phyloP scores from a whole-genome alignment of 257 asterid species.

The Fraxinus cuspidata region DNA sequence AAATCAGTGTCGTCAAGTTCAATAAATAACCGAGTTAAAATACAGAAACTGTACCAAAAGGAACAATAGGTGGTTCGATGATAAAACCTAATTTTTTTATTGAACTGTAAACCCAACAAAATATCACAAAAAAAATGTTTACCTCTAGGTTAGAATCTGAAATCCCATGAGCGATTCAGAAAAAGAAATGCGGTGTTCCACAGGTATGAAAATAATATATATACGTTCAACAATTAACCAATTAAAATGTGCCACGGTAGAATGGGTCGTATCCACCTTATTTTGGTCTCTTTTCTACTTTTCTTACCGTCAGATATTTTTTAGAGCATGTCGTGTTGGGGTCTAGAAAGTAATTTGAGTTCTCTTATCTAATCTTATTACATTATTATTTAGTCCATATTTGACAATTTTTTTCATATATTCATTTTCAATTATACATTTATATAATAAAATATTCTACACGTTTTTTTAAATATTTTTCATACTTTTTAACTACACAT shows the following conservation, averaged over 20 bases:
- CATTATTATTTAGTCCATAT: too few relatives aligned
- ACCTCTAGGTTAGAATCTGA: slow-evolving; percentile 42
- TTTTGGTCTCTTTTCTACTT: background rate
- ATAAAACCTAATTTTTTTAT: background rate
- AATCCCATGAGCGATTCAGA: slow-evolving; percentile 38
- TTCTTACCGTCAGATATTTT: too few relatives aligned
- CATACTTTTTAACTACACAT: too few relatives aligned
- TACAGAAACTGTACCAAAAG: slow-evolving; percentile 8
- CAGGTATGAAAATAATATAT: too few relatives aligned
- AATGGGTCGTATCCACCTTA: slow-evolving; percentile 20
- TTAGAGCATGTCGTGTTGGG: too few relatives aligned
- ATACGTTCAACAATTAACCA: slow-evolving; percentile 24
- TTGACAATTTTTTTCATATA: too few relatives aligned
- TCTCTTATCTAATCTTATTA: too few relatives aligned
- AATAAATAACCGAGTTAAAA: slow-evolving; percentile 15
- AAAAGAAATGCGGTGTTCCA: slow-evolving; percentile 27
- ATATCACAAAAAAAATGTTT: slow-evolving; percentile 12
- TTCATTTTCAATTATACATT: too few relatives aligned
- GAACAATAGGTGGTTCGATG: background rate
- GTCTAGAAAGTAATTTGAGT: too few relatives aligned
- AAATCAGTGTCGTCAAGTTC: slow-evolving; percentile 28
- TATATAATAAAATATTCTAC: too few relatives aligned
- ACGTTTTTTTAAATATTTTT: too few relatives aligned
- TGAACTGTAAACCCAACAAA: slow-evolving; percentile 15
- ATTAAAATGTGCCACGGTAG: slow-evolving; percentile 32